A percentile compares a stretch with the other conserved stretches of the same genome.
Conservation (phyloP, 768 basidiomycete species). For the Lactarius indigo region DNA sequence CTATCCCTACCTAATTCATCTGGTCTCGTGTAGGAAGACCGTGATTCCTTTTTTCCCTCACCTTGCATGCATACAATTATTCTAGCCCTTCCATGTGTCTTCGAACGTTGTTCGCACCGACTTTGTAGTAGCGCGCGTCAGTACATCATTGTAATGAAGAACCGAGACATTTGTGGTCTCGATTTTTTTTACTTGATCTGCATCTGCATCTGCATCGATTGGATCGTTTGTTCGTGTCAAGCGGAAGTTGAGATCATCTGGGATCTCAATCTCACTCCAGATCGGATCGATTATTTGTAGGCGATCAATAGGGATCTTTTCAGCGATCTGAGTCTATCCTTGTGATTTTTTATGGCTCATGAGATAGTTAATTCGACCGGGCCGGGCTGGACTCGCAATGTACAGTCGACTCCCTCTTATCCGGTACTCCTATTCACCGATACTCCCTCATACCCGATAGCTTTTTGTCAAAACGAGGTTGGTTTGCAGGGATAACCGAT, state of each 20-base stretch:
- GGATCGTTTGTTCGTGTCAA: neutral
- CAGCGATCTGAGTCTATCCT: neutral
- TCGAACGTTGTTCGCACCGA: slow-evolving; percentile 5
- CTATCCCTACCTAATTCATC: neutral
- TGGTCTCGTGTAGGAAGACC: neutral
- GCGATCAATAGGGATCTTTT: slow-evolving; percentile 7
- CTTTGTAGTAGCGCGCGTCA: slow-evolving; percentile 14
- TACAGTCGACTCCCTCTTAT: no score
- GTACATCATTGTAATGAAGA: slow-evolving; percentile 10
- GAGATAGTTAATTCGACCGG: no score
- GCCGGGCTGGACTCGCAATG: no score
- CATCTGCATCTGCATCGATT: neutral
- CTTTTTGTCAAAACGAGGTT: no score
- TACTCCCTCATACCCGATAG: no score
- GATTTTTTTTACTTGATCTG: neutral
- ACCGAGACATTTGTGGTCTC: neutral
- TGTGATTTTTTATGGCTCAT: neutral
- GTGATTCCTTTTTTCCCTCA: neutral
- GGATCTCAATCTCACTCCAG: slow-evolving; percentile 9
- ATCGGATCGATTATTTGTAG: slow-evolving; percentile 17
- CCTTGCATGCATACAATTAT: neutral
- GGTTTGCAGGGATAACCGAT: no score
- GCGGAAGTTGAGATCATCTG: slow-evolving; percentile 9
- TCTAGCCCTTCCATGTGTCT: neutral
- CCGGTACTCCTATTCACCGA: no score